Base-by-base conservation (phyloP, 352 stramenopile species). In the Phytophthora europaea region DNA sequence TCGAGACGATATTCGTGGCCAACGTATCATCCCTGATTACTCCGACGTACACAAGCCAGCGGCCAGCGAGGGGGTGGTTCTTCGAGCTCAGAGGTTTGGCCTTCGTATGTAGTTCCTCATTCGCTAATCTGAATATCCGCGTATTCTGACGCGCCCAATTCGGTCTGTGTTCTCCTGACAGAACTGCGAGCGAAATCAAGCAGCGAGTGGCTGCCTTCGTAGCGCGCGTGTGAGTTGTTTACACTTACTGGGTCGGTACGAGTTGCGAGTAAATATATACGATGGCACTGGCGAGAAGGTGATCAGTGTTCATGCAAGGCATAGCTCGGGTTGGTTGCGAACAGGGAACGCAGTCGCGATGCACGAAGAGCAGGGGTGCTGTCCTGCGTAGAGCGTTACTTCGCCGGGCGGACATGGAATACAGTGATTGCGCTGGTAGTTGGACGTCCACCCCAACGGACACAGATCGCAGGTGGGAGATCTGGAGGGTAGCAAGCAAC, bases 11-110 rank as follows among this genome's bases (percentile, higher is more conserved):
- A 81, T 81, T 8, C 90, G 90, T 31, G 90, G 90, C 0, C 64
- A 87, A 53, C 76, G 82, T 13, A 94, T 92, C 55, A 88, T 93
- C 45, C 74, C 84, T 0, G 87, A 94, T 71, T 97, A 97, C 59
- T 48, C 65, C 4, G 72, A 84, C 23, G 88, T 94, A 13, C 90
- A 97, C 78, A 86, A 79, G 58, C 74, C 75, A 1, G 82, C 72
- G 22, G 61, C 72, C 6, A 74, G 79, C 22, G 85, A 91, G 54
- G 70, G 55, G 9, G 72, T 92, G 26, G 67, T 94, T 43, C 48
- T 82, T 55, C 64, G 73, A 57, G 85, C 85, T 53, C 72, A 88
- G 33, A 75, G 79, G 87, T 94, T 64, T 45, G 74, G 60, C 45
- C 47, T 22, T 31, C 28, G 61, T 58, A 38, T 73, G 55, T 60